Conservation (phyloP, 1,284 basidiomycete species). For the Cerioporus squamosus region DNA sequence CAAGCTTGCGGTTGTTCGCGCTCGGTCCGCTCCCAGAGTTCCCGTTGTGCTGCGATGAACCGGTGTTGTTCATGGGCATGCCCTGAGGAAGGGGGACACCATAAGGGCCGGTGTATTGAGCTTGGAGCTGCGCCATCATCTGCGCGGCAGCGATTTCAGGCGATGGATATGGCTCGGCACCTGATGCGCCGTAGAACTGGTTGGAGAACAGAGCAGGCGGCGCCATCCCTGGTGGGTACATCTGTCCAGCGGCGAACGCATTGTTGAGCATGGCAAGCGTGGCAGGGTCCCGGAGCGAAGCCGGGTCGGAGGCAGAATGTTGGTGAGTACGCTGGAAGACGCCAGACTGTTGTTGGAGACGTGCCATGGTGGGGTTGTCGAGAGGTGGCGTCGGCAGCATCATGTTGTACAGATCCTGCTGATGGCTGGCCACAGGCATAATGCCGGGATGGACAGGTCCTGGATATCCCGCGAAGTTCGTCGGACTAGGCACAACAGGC, state of each 20-base stretch:
- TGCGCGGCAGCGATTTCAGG: conserved; percentile 55
- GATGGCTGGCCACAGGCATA: conserved; percentile 58
- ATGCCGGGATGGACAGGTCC: conserved; percentile 58
- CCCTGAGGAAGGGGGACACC: conserved; percentile 41
- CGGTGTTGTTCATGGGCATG: conserved; percentile 22
- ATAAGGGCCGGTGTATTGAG: conserved; percentile 61
- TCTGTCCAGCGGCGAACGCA: conserved; percentile 49
- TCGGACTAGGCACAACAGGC: conserved; percentile 54
- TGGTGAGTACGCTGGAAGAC: conserved; percentile 73
- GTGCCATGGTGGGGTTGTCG: conserved; percentile 67
- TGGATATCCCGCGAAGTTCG: conserved; percentile 54
- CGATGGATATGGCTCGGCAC: conserved; percentile 57
- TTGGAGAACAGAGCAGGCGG: conserved; percentile 53
- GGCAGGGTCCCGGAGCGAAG: conserved; percentile 68
- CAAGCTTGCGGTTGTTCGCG: conserved; percentile 86
- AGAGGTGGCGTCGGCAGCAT: conserved; percentile 61
- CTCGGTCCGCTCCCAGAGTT: conserved; percentile 63
- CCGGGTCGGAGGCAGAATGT: conserved; percentile 80
- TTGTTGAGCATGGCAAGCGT: conserved; percentile 62
- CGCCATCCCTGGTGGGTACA: conserved; percentile 45
- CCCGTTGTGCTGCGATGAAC: conserved; percentile 33
- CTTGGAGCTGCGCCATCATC: conserved; percentile 51
- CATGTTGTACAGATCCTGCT: conserved; percentile 80
- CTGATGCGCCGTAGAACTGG: conserved; percentile 62
- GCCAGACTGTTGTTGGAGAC: conserved; percentile 77